Percentiles rank a stretch among this genome's conserved stretches.
Evolutionary conservation across 1,139 yeast genomes (phyloP).

Genomic region (Taphrina populina): DNA sequence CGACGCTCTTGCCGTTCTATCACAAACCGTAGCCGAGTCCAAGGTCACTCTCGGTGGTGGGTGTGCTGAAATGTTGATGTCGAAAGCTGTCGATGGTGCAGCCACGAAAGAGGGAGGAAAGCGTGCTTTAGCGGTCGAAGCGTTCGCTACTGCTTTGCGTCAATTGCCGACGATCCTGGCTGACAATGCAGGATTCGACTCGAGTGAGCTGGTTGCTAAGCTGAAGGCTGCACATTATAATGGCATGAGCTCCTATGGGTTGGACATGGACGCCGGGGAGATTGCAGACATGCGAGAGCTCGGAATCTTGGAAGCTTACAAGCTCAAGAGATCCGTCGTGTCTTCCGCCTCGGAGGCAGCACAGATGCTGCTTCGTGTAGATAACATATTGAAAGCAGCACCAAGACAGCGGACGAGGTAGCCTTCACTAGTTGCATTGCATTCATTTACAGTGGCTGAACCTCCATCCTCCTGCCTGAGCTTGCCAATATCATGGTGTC

Average conservation of each 20-base stretch:
- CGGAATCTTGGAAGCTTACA: slow-evolving; percentile 89
- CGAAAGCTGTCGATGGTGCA: slow-evolving; percentile 92
- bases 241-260: slow-evolving; percentile 88
- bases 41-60: slow-evolving; percentile 97
- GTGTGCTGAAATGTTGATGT: slow-evolving; percentile 96
- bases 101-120: slow-evolving; percentile 94
- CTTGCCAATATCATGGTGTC: too few species aligned
- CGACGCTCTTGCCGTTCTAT: slow-evolving; percentile 91
- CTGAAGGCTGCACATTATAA: slow-evolving; percentile 88
- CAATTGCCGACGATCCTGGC: slow-evolving; percentile 94
- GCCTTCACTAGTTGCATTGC: background rate
- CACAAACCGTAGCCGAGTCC: slow-evolving; percentile 94
- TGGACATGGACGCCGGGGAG: slow-evolving; percentile 77
- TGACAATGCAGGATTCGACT: slow-evolving; percentile 95
- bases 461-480: too few species aligned
- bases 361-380: slow-evolving; percentile 89
- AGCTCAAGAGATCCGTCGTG: slow-evolving; percentile 91
- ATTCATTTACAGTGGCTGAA: too few species aligned
- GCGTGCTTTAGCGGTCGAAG: slow-evolving; percentile 89
- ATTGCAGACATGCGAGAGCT: slow-evolving; percentile 92
- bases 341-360: slow-evolving; percentile 96
- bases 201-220: slow-evolving; percentile 86
- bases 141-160: slow-evolving; percentile 89
- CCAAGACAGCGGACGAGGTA: slow-evolving; percentile 49
- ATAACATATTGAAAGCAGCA: slow-evolving; percentile 91